Percentiles rank a stretch among this genome's conserved stretches.
Evolutionary conservation across 2,329 filamentous ascomycete genomes (phyloP).

Genomic region (Venturia pyrina): DNA sequence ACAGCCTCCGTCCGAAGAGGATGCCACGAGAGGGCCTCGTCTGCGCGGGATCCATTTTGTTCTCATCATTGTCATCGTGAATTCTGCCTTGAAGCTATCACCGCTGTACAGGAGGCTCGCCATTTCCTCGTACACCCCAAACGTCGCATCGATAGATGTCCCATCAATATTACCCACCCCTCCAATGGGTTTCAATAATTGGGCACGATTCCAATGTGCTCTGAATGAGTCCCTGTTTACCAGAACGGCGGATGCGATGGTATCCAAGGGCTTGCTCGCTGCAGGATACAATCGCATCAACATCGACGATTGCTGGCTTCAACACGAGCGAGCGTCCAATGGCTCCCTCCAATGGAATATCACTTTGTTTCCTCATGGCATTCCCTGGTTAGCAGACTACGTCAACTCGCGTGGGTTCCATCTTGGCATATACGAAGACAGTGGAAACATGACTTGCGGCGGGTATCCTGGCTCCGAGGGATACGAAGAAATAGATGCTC

Average conservation of each 20-base stretch:
- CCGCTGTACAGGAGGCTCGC: background rate
- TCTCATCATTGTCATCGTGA: background rate
- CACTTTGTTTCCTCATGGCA: constrained; percentile 20
- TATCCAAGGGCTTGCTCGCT: constrained; percentile 33
- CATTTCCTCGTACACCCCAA: background rate
- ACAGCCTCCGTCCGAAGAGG: background rate
- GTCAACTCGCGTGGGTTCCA: constrained; percentile 39
- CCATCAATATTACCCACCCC: constrained; percentile 20
- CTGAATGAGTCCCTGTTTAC: constrained; percentile 40
- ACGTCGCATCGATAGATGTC: constrained; percentile 1
- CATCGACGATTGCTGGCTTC: constrained; percentile 44
- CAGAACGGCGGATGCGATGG: constrained; percentile 38
- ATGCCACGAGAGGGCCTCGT: background rate
- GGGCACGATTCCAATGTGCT: constrained; percentile 38
- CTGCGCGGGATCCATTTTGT: background rate
- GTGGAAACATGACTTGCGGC: constrained; percentile 41
- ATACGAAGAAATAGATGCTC: constrained; percentile 48
- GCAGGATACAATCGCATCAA: constrained; percentile 41
- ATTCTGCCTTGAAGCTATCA: background rate
- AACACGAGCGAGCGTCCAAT: constrained; percentile 29
- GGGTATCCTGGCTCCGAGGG: constrained; percentile 33
- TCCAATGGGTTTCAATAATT: constrained; percentile 45
- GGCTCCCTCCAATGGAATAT: constrained; percentile 28
- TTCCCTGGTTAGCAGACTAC: background rate
- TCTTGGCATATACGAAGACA: constrained; percentile 45